Evolutionary conservation across 345 rosid genomes (phyloP).

Genomic region (Syzygium jambos): DNA sequence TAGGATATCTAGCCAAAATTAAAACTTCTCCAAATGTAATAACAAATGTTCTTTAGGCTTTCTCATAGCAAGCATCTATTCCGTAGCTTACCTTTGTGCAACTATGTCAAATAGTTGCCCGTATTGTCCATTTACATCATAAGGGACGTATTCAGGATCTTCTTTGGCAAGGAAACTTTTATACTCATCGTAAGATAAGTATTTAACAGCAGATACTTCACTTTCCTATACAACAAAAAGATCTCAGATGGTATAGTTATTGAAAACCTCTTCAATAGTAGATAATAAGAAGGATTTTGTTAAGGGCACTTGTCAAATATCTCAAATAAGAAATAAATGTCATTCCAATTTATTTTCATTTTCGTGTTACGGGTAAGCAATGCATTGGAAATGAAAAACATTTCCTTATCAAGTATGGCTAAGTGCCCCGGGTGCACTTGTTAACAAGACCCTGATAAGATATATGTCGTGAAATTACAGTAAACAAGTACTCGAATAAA

Average conservation of each 20-base stretch:
- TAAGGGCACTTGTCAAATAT: not conserved
- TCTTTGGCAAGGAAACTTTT: slow-evolving; percentile 48
- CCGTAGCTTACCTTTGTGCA: slow-evolving; percentile 43
- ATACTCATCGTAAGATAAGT: slow-evolving; percentile 55
- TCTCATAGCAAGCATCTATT: not conserved
- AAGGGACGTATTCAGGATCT: slow-evolving; percentile 74
- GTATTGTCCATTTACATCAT: slow-evolving; percentile 59
- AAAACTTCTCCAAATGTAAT: not conserved
- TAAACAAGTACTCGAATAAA: not conserved
- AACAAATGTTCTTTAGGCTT: not conserved
- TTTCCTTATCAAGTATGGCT: not conserved
- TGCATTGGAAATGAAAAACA: not conserved
- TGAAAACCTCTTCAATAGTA: not conserved
- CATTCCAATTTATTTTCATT: not conserved
- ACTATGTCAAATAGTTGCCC: slow-evolving; percentile 69
- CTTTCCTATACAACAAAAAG: slow-evolving; percentile 32
- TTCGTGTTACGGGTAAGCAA: not conserved
- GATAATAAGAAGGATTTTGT: not conserved
- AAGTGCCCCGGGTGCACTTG: not conserved
- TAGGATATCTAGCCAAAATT: not conserved
- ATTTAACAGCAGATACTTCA: slow-evolving; percentile 90
- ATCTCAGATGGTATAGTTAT: not conserved
- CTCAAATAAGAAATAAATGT: not conserved
- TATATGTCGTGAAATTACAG: not conserved
- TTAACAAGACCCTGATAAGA: not conserved